Evolutionary conservation across 2,329 filamentous ascomycete genomes (phyloP), one percentile per base, ranked within the genome.

Genomic region (Ophiostoma montium): DNA sequence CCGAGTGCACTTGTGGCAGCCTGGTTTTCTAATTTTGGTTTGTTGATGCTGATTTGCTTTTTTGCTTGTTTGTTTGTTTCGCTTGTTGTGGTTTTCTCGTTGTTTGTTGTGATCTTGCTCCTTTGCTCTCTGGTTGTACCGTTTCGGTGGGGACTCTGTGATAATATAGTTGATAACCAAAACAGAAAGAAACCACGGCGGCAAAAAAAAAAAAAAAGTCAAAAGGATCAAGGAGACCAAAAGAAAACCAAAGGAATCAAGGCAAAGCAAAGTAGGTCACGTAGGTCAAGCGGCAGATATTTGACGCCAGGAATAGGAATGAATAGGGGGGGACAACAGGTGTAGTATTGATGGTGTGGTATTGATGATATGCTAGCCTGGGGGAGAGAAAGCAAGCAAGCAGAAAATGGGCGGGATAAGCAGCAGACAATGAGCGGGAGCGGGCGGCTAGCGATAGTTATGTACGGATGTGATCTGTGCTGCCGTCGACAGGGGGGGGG

Each of bases 391-490:
- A 48, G 49, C 46, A 47, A 35, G 27, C 38, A 50, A 35, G 36
- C 35, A 49, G 45, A 61, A 55, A 51, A 53, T 61, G 63, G 61
- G 62, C 67, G 67, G 45, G 31, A 65, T 66, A 67, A 67, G 58
- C 50, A 51, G 35, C 33, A 67, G 42, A 46, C 36, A 58, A 52
- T 49, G 61, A 59, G 57, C 58, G 52, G 53, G 61, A 55, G 57
- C 58, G 67, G 69, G 70, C 67, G 68, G 63, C 63, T 69, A 67
- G 61, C 60, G 62, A 57, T 59, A 61, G 66, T 72, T 73, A 72
- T 71, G 70, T 72, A 72, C 63, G 58, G 58, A 51, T 19, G 16
- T 30, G 43, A 18, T 9, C 30, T 46, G 35, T 31, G 13, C 30
- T 41, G 36, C 31, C 15, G 19, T 8, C n/a, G 27, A 33, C 42